Conservation (phyloP, 768 basidiomycete species). For the Boletus subparvulus region DNA sequence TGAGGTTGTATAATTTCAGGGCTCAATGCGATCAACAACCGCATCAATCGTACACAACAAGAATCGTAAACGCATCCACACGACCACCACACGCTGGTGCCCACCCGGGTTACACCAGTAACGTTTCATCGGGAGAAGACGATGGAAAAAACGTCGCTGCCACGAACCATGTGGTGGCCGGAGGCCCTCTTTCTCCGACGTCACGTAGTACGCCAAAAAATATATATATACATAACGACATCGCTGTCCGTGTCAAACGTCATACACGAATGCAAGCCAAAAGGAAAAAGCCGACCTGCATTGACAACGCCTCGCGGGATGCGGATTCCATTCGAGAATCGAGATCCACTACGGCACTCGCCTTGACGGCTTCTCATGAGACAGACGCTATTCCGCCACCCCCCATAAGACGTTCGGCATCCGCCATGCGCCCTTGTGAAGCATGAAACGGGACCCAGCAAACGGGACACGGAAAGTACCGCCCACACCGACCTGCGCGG, state of each 20-base stretch:
- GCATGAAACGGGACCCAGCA: conserved; percentile 3
- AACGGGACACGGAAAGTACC: neutral
- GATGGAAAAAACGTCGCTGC: too few relatives aligned
- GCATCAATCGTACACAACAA: too few relatives aligned
- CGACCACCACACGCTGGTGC: too few relatives aligned
- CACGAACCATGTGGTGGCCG: too few relatives aligned
- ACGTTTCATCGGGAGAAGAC: too few relatives aligned
- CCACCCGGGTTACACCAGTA: too few relatives aligned
- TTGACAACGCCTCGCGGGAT: neutral
- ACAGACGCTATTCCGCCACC: neutral
- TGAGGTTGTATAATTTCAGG: neutral
- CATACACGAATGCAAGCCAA: neutral
- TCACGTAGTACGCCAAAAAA: neutral
- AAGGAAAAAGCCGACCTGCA: conserved; percentile 3
- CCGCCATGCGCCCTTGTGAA: neutral
- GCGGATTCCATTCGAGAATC: neutral
- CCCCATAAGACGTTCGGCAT: neutral
- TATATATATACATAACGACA: too few relatives aligned
- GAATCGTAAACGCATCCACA: too few relatives aligned
- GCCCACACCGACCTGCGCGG: neutral
- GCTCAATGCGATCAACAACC: too few relatives aligned
- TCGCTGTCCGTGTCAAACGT: too few relatives aligned
- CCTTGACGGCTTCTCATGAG: conserved; percentile 3
- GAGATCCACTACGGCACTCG: neutral
- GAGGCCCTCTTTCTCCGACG: neutral